Evolutionary conservation across 148 eudicot genomes (phyloP), one percentile per base, ranked within the genome.

Genomic region (Rhododendron ferrugineum): DNA sequence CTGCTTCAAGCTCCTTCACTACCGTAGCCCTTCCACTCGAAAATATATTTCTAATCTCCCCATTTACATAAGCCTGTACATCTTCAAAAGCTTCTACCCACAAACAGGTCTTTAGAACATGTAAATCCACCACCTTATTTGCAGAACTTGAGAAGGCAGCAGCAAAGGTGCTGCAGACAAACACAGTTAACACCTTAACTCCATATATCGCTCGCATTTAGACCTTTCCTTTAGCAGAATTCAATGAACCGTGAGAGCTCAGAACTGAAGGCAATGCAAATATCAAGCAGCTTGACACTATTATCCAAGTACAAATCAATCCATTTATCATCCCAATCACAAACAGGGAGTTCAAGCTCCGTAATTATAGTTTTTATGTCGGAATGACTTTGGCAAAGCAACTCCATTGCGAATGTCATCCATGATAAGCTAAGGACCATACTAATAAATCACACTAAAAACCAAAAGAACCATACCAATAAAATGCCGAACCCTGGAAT

Each of bases 271-370:
- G 93, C 95, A 87, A 86, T 92, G 88, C 93, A 93, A 40, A 96
- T 88, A 87, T 96, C 99, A 16, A 96, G 91, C 88, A 96, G 76
- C 86, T 95, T 93, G 78, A 94, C 94, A 82, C 93, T 96, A 68
- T 94, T 91, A 85, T 94, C 96, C 87, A 96, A 86, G 88, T 96
- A 96, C n/a, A 94, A 88, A 84, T 97, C 96, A 30, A 95, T 90
- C 99, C 98, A 97, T 47, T 93, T 97, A 77, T 93, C 93, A 79
- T 97, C 96, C 99, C 99, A 97, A 44, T 94, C 91, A 84, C 79
- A 86, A 1, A 92, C 93, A 0, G 99, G 99, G 13, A 97, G 90
- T 58, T 94, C 98, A 84, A 97, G 98, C n/a, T 91, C 92, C 7
- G 95, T 89, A 44, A 95, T 94, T 8, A 97, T 82, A 23, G 91